phyloP scores from a whole-genome alignment of 169 alveolate genomes.

The Cryptosporidium bovis region DNA sequence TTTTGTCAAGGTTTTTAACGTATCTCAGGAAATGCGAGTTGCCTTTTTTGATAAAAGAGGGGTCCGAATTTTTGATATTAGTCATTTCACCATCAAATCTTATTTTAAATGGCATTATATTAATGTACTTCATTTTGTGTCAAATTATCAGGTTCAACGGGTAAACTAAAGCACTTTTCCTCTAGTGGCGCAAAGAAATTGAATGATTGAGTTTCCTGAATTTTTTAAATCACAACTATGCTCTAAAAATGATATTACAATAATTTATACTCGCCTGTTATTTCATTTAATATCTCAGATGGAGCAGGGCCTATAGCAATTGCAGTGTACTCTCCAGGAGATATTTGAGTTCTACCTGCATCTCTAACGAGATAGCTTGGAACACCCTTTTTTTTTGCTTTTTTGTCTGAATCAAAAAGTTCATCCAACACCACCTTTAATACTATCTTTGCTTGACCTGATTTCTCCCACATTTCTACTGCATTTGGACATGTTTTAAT shows the following conservation, averaged over 20 bases:
- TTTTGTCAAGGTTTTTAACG: neutral
- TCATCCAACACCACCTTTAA: constrained; percentile 81
- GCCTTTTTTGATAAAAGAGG: neutral
- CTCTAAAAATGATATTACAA: constrained; percentile 55
- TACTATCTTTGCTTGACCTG: constrained; percentile 84
- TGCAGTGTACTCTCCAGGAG: constrained; percentile 86
- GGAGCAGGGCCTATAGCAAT: constrained; percentile 89
- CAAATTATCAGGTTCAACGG: neutral
- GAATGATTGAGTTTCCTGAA: neutral
- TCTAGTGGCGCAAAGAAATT: constrained; percentile 9
- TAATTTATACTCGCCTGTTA: constrained; percentile 85
- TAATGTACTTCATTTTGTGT: neutral
- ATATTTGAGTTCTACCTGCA: constrained; percentile 89
- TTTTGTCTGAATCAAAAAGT: constrained; percentile 78
- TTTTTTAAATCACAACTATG: neutral
- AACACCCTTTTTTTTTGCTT: constrained; percentile 79
- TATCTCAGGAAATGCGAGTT: neutral
- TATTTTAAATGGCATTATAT: constrained; percentile 53
- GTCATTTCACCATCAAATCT: constrained; percentile 26
- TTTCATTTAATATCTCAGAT: constrained; percentile 78
- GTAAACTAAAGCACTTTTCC: neutral
- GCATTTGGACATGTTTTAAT: constrained; percentile 57
- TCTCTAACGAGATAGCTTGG: constrained; percentile 84
- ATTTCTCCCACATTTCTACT: constrained; percentile 76
- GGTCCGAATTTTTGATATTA: neutral